phyloP scores from a whole-genome alignment of 1,284 basidiomycete species.

The Flammula alnicola region DNA sequence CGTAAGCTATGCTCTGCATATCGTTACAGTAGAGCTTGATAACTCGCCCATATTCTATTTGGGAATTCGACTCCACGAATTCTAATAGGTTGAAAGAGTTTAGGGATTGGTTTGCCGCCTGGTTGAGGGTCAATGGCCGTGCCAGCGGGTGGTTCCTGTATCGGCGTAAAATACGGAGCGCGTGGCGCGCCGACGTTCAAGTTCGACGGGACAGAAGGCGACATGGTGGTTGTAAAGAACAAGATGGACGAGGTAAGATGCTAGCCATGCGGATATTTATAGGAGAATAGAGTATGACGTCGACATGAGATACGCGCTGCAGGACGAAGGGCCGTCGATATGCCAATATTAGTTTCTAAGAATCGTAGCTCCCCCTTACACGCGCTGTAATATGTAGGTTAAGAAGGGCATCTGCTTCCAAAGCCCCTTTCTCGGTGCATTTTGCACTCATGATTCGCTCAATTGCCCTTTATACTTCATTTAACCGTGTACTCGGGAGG shows the following conservation, averaged over 20 bases:
- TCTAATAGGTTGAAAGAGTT: constrained; percentile 65
- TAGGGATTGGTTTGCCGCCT: constrained; percentile 51
- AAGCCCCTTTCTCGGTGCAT: too few species aligned
- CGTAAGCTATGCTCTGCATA: neutral
- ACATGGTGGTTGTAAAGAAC: neutral
- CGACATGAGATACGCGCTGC: too few species aligned
- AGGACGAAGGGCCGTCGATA: too few species aligned
- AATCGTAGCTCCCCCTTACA: too few species aligned
- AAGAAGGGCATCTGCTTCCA: too few species aligned
- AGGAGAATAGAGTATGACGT: too few species aligned
- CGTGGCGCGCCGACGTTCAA: constrained; percentile 41
- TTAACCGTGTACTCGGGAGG: constrained; percentile 1
- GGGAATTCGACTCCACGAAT: constrained; percentile 71
- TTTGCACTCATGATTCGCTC: too few species aligned
- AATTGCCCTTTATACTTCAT: too few species aligned
- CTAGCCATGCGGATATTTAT: neutral
- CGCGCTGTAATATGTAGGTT: too few species aligned
- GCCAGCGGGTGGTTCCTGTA: constrained; percentile 54
- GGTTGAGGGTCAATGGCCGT: constrained; percentile 49
- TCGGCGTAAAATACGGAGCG: constrained; percentile 58
- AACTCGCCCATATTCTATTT: constrained; percentile 68
- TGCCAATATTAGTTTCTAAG: too few species aligned
- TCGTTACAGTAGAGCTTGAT: neutral
- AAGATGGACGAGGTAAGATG: too few species aligned
- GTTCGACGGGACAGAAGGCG: constrained; percentile 17